These are phyloP conservation scores for Phytophthora citrophthora DNA, from an alignment of 352 stramenopile genomes.

Conservation along the genomic window DNA sequence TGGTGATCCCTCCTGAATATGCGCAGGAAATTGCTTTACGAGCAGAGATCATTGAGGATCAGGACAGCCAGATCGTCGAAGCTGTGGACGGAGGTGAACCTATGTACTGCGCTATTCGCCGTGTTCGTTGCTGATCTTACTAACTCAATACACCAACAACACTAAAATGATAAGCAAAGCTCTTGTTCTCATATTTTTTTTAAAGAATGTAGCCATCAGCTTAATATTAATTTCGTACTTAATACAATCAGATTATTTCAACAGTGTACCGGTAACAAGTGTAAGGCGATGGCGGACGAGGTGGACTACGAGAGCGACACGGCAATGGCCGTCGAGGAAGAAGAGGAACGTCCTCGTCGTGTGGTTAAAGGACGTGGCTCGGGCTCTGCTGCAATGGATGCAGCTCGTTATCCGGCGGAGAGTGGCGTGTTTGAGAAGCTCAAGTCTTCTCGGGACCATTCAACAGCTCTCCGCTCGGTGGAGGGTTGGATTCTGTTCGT, in stretches of 20 bases:
- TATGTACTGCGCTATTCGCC: too few relatives aligned
- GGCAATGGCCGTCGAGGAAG: constrained; percentile 83
- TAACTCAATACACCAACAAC: too few relatives aligned
- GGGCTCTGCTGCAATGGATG: constrained; percentile 75
- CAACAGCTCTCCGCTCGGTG: constrained; percentile 80
- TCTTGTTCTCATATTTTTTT: too few relatives aligned
- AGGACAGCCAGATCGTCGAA: constrained; percentile 82
- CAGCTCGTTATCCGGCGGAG: constrained; percentile 68
- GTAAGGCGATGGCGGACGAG: constrained; percentile 72
- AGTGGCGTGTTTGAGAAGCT: constrained; percentile 88
- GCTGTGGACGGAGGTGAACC: constrained; percentile 45
- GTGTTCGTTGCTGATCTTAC: too few relatives aligned
- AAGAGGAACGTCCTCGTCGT: constrained; percentile 57
- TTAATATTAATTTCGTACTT: constrained; percentile 8
- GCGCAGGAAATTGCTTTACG: constrained; percentile 74
- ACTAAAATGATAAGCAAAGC: too few relatives aligned
- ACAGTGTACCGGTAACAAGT: not conserved
- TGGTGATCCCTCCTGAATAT: constrained; percentile 74
- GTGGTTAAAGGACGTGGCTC: constrained; percentile 78
- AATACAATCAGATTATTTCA: not conserved
- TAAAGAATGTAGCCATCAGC: constrained; percentile 15
- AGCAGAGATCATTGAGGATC: constrained; percentile 79
- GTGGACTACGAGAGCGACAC: constrained; percentile 90
- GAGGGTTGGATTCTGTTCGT: constrained; percentile 98
- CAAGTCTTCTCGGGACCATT: constrained; percentile 42